These are phyloP conservation scores for Hygrophila difformis DNA, from an alignment of 257 asterid species.

Conservation along the genomic window DNA sequence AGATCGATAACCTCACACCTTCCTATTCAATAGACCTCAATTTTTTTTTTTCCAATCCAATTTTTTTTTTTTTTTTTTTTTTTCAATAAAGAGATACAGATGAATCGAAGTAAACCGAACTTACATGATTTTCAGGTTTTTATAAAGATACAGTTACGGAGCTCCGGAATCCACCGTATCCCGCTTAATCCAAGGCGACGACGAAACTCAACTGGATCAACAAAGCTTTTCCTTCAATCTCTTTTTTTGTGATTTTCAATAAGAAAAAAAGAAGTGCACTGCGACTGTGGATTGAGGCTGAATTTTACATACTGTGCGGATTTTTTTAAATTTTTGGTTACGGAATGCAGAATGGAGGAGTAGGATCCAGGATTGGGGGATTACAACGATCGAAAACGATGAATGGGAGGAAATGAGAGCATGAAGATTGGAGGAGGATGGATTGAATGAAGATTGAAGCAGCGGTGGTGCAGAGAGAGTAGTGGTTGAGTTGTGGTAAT, in stretches of 20 bases:
- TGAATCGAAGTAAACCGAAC: neutral
- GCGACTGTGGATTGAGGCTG: neutral
- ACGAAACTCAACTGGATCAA: neutral
- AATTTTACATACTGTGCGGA: slow-evolving; percentile 20
- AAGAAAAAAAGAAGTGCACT: no score
- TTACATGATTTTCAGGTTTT: slow-evolving; percentile 57
- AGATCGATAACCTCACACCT: slow-evolving; percentile 20
- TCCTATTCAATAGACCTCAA: neutral
- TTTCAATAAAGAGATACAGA: neutral
- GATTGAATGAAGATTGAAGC: neutral
- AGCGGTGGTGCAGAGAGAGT: neutral
- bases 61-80: slow-evolving; percentile 20
- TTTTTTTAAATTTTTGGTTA: slow-evolving; percentile 19
- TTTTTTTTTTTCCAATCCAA: neutral
- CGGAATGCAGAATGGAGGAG: slow-evolving; percentile 7
- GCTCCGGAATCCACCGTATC: slow-evolving; percentile 22
- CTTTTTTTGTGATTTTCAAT: neutral
- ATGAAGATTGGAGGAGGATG: no score
- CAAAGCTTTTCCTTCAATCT: slow-evolving; percentile 4
- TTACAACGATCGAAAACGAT: no score
- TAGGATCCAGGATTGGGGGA: slow-evolving; percentile 26
- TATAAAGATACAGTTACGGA: slow-evolving; percentile 52
- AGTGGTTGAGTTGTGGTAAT: slow-evolving; percentile 4
- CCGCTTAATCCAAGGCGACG: slow-evolving; percentile 24
- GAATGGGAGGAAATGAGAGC: no score